Base-by-base conservation (phyloP, 306 rosid species). In the Carpinus fangiana region DNA sequence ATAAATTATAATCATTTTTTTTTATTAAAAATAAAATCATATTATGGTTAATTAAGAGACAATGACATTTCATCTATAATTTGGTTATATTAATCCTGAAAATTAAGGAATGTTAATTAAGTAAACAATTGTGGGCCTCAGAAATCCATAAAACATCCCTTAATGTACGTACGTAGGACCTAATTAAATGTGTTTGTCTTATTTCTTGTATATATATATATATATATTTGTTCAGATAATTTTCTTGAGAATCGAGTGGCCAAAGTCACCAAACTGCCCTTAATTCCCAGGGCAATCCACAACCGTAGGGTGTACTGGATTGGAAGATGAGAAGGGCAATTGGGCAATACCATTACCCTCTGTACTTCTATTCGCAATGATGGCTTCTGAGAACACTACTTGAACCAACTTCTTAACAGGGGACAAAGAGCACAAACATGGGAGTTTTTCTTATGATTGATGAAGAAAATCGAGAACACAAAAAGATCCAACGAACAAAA, bases 41-140 rank as follows among this genome's bases (percentile, higher is more conserved):
- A 73, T 69, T 77, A 73, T 74, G 76, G 82, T 76, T 76, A 12
- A 31, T 31, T 31, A 31, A 31, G 78, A 68, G 82, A 84, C n/a
- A 82, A 75, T 85, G 93, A 92, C 91, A 79, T 79, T 73, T 80
- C 90, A 90, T 80, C 91, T 62, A 59, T 60, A 80, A 13, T 84
- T 20, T 16, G 38, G 71, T 38, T 14, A 55, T 31, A 28, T 41
- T 47, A 72, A 31, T 43, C 54, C 52, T 34, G 50, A 72, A 79
- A 76, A 38, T 53, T 10, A 23, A 72, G 36, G 65, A 36, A n/a
- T n/a, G n/a, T n/a, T n/a, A n/a, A n/a, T 36, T 36, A 34, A 59
- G n/a, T 23, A 47, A 16, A 7, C 45, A 5, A 61, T 71, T 66
- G 66, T 21, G 54, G n/a, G 20, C 60, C 31, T 62, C 38, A 38